Evolutionary conservation across 139 green algal species (phyloP), one percentile per base, ranked within the genome.

Genomic region (Closterium sp.): DNA sequence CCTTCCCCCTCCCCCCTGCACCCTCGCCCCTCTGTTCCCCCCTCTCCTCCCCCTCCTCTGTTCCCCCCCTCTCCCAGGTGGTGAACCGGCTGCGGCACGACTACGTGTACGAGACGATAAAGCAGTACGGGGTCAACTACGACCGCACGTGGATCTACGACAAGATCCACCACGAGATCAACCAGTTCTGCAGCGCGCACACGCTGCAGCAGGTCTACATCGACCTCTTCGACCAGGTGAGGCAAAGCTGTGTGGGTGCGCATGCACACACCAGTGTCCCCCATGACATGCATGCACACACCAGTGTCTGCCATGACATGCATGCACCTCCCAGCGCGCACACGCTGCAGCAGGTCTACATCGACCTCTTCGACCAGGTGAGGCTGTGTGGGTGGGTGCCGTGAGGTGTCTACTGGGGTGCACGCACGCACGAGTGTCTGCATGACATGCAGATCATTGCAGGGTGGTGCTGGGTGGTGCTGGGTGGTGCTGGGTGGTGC

Each of bases 141-240:
- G 95, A 97, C 73, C 92, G 93, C 86, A 96, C 93, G 1, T 97
- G 95, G 95, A 97, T 97, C 87, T 97, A 96, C 89, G 95, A 96
- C 92, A 95, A 96, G 87, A 95, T 96, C n/a, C 95, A 97, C 34
- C 95, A 97, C 84, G 95, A 97, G 89, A 96, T 97, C 91, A 96
- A 96, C 92, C 95, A 97, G 95, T 96, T 97, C 90, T 97, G 95
- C 92, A 93, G 38, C 79, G 70, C 27, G 4, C 94, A 96, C 90
- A 90, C 89, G 1, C 88, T 96, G 70, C 95, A 95, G 91, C 94
- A 97, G 90, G 95, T 97, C 31, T 97, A 96, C 94, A 96, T 97
- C 89, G 94, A 95, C 93, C 93, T 94, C 31, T 97, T 97, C 95
- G 95, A 97, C 90, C 93, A 96, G 94, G 95, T 94, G 17, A 9